Evolutionary conservation across 352 stramenopile genomes (phyloP).

Genomic region (Phytophthora tubulina): DNA sequence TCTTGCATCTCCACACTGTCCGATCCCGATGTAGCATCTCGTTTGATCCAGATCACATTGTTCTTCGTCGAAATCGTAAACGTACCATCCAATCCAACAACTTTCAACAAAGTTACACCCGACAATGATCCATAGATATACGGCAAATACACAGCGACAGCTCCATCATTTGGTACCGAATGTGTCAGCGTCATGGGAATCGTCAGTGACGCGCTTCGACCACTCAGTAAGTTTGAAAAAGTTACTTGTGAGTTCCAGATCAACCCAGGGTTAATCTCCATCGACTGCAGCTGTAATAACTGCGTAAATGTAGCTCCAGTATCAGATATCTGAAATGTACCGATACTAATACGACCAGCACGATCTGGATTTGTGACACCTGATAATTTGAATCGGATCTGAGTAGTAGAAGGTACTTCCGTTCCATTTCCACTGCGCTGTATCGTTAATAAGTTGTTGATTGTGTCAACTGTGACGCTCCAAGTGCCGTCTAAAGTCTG

Average conservation of each 20-base stretch:
- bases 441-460: conserved; percentile 29
- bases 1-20: conserved; percentile 36
- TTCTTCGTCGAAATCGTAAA: conserved; percentile 25
- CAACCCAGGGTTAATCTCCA: conserved; percentile 47
- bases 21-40: conserved; percentile 31
- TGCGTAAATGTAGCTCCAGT: conserved; percentile 6
- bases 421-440: conserved; percentile 40
- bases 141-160: conserved; percentile 59
- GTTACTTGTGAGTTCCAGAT: conserved; percentile 37
- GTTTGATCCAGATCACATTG: conserved; percentile 40
- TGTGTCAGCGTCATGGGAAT: conserved; percentile 46
- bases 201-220: conserved; percentile 42
- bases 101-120: conserved; percentile 28
- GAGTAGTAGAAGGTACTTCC: conserved; percentile 1
- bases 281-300: conserved; percentile 25
- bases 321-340: conserved; percentile 41
- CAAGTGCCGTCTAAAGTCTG: conserved; percentile 40
- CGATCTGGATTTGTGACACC: conserved; percentile 42
- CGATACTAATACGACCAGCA: conserved; percentile 35
- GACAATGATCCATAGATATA: conserved; percentile 50
- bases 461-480: conserved; percentile 24
- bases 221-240: conserved; percentile 50
- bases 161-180: conserved; percentile 48
- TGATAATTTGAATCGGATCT: conserved; percentile 33
- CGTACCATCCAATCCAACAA: conserved; percentile 42